Conservation (phyloP, 257 asterid genomes). For the Solanum megistacrolobum region DNA sequence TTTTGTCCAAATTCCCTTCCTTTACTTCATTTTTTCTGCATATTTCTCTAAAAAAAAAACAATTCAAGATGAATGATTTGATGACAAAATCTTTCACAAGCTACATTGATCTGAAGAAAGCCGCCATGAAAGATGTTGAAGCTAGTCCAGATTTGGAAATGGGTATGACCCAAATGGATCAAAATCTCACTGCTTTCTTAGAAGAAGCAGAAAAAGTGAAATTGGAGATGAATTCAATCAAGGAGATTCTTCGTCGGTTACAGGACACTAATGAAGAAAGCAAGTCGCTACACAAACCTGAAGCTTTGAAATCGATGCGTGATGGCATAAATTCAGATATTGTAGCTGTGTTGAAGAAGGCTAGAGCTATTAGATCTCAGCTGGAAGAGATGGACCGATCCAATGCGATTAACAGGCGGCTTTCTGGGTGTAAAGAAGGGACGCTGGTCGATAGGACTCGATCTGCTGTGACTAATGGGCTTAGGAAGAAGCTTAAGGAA, state of each 20-base stretch:
- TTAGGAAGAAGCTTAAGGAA: conserved; percentile 87
- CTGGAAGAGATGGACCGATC: conserved; percentile 85
- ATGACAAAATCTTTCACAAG: conserved; percentile 92
- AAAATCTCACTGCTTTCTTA: conserved; percentile 54
- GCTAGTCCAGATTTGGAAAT: conserved; percentile 51
- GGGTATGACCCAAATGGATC: conserved; percentile 48
- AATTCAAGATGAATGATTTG: conserved; percentile 64
- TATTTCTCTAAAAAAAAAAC: neutral
- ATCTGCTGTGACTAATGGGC: conserved; percentile 78
- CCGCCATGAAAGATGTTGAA: conserved; percentile 64
- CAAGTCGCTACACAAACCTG: conserved; percentile 66
- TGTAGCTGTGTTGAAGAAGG: conserved; percentile 52
- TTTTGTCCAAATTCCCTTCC: neutral
- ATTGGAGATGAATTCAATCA: conserved; percentile 62
- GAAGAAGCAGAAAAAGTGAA: conserved; percentile 73
- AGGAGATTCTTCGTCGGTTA: conserved; percentile 39
- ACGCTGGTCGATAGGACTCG: conserved; percentile 66
- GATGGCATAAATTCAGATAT: conserved; percentile 42
- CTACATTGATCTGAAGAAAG: conserved; percentile 85
- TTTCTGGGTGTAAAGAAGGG: conserved; percentile 71
- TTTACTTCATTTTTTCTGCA: neutral
- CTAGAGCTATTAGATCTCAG: conserved; percentile 40
- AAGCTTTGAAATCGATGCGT: conserved; percentile 50
- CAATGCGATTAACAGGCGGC: conserved; percentile 46
- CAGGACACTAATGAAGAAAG: conserved; percentile 54